Percentiles rank a stretch among this genome's conserved stretches.
phyloP scores from a whole-genome alignment of 345 rosid genomes.

The Pugionium dolabratum region DNA sequence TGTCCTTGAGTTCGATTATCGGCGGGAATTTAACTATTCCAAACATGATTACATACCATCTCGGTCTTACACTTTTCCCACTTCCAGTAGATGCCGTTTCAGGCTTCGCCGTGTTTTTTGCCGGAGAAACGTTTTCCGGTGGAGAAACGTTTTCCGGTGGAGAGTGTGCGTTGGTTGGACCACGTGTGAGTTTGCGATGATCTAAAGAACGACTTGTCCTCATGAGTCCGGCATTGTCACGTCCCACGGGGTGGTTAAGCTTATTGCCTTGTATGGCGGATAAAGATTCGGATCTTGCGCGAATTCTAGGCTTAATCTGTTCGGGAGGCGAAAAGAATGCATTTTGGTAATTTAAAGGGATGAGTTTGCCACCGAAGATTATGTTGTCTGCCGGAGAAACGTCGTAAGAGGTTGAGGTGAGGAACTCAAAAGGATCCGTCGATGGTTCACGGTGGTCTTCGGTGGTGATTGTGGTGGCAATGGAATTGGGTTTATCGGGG shows the following conservation, averaged over 20 bases:
- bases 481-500: not conserved
- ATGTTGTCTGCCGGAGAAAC: constrained; percentile 78
- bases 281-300: constrained; percentile 58
- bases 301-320: constrained; percentile 17
- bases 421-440: constrained; percentile 58
- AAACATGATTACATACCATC: constrained; percentile 67
- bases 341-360: constrained; percentile 47
- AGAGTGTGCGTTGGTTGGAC: constrained; percentile 22
- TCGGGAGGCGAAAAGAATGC: constrained; percentile 21
- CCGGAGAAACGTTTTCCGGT: not conserved
- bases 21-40: constrained; percentile 62
- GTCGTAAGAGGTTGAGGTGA: constrained; percentile 38
- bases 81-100: constrained; percentile 7
- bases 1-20: constrained; percentile 65
- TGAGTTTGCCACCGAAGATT: constrained; percentile 65
- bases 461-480: constrained; percentile 37
- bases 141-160: constrained; percentile 19
- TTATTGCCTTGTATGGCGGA: constrained; percentile 43
- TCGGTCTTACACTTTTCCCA: constrained; percentile 46
- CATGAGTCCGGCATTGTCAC: constrained; percentile 38
- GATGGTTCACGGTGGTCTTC: constrained; percentile 34
- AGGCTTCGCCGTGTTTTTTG: constrained; percentile 1
- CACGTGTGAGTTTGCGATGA: constrained; percentile 46
- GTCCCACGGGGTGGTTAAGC: constrained; percentile 31
- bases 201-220: constrained; percentile 69